These are phyloP conservation scores for Pleurotus giganteus DNA, from an alignment of 768 basidiomycete genomes.

Conservation along the genomic window DNA sequence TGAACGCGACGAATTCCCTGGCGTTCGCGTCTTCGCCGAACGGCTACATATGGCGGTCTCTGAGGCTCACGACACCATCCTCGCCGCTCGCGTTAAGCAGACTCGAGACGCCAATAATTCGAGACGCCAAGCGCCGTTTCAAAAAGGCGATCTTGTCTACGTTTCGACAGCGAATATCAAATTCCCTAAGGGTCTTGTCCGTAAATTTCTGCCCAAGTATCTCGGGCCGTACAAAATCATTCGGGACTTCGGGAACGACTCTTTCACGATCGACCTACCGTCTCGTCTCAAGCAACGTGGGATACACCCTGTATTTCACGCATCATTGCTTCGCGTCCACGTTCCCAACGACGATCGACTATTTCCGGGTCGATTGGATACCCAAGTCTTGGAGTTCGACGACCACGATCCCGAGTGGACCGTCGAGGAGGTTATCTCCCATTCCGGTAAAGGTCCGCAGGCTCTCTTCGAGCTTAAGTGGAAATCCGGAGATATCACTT, in stretches of 20 bases:
- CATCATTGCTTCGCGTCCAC: slow-evolving; percentile 22
- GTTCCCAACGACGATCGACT: slow-evolving; percentile 24
- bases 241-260: slow-evolving; percentile 8
- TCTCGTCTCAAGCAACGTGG: slow-evolving; percentile 13
- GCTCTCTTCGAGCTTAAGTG: slow-evolving; percentile 30
- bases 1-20: slow-evolving; percentile 13
- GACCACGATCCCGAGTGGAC: slow-evolving; percentile 16
- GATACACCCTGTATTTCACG: slow-evolving; percentile 31
- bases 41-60: slow-evolving; percentile 16
- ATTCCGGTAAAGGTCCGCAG: slow-evolving; percentile 20
- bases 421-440: slow-evolving; percentile 21
- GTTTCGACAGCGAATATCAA: slow-evolving; percentile 25
- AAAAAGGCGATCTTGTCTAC: slow-evolving; percentile 6
- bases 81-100: slow-evolving; percentile 13
- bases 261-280: slow-evolving; percentile 12
- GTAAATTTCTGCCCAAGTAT: slow-evolving; percentile 31
- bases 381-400: slow-evolving; percentile 16
- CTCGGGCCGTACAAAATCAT: slow-evolving; percentile 22
- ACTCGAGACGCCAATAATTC: slow-evolving; percentile 5
- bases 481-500: slow-evolving; percentile 31
- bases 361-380: slow-evolving; percentile 28
- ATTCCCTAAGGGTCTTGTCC: slow-evolving; percentile 21
- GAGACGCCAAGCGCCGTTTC: slow-evolving; percentile 6
- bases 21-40: slow-evolving; percentile 21
- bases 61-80: slow-evolving; percentile 28